Conservation (phyloP, 345 rosid genomes). For the Hirschfeldia incana region DNA sequence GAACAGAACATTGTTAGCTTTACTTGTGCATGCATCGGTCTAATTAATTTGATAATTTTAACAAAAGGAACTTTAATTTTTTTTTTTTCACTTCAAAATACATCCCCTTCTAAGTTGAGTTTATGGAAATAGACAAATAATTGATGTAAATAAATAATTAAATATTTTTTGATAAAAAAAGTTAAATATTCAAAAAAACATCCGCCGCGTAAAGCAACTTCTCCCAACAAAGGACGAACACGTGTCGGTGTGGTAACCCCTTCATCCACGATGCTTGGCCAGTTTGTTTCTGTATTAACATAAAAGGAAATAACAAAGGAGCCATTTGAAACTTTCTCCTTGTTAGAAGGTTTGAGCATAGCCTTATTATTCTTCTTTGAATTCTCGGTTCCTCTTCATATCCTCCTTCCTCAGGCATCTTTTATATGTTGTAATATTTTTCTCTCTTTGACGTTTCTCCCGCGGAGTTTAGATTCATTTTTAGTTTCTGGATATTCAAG, state of each 20-base stretch:
- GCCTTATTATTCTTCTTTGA: not conserved
- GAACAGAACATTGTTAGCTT: too few species aligned
- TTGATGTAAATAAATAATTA: not conserved
- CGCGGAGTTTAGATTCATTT: constrained; percentile 6
- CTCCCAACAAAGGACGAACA: not conserved
- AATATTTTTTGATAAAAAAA: not conserved
- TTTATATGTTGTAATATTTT: constrained; percentile 27
- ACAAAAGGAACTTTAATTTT: too few species aligned
- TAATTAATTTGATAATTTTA: too few species aligned
- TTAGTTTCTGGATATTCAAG: not conserved
- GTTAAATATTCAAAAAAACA: not conserved
- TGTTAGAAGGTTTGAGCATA: not conserved
- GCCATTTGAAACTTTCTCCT: constrained; percentile 29
- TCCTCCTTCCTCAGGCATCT: constrained; percentile 26
- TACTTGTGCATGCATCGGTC: too few species aligned
- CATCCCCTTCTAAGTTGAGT: not conserved
- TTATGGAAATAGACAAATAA: not conserved
- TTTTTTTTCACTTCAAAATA: not conserved
- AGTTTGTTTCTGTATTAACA: not conserved
- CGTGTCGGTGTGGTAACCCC: not conserved
- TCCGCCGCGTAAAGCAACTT: not conserved
- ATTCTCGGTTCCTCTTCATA: not conserved
- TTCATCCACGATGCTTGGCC: constrained; percentile 28
- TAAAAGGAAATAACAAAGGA: not conserved
- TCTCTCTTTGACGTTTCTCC: constrained; percentile 9